Evolutionary conservation across 116 monocot genomes (phyloP), one percentile per base, ranked within the genome.

Genomic region (Iris pallida): DNA sequence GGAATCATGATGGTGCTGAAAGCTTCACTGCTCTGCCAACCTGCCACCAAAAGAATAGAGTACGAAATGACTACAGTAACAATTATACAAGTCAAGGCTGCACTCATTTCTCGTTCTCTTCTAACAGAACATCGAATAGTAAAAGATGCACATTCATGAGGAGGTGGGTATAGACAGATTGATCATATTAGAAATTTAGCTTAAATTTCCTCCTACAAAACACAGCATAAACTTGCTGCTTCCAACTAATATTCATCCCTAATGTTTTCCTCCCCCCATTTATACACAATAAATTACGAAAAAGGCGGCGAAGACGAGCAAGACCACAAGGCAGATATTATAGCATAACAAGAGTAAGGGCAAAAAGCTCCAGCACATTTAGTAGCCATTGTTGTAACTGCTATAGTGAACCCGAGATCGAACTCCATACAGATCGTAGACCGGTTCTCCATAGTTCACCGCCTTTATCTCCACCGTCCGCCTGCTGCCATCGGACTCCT

Each of bases 381-480:
- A 95, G 19, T 70, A 82, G 9, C 73, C 73, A 68, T 78, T 79
- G 68, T 56, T 56, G 69, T 88, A 86, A 5, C 78, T 76, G 63
- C 60, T 77, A 58, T 83, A 81, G 16, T 68, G 67, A 55, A 73
- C 63, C 70, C 87, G 66, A 15, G 75, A 80, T 11, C 97, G 86
- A 71, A 90, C 55, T 7, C 90, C 89, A 40, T 75, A 83, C 30
- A 76, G 87, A 53, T 83, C 85, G 42, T 89, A 81, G 14, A 59
- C 16, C 5, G 79, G 56, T 17, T 89, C 80, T 12, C 86, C 85
- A 68, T 92, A 85, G 41, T 89, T 80, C 65, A 87, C 76, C 16
- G 91, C 77, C 70, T 83, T 96, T 5, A 89, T 85, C 77, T 92
- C 97, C 58, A 80, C 82, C 2, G 76, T 11, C 4, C 74, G 68